Evolutionary conservation across 2,329 filamentous ascomycete species (phyloP).

Genomic region (Myriosclerotinia curreyana): DNA sequence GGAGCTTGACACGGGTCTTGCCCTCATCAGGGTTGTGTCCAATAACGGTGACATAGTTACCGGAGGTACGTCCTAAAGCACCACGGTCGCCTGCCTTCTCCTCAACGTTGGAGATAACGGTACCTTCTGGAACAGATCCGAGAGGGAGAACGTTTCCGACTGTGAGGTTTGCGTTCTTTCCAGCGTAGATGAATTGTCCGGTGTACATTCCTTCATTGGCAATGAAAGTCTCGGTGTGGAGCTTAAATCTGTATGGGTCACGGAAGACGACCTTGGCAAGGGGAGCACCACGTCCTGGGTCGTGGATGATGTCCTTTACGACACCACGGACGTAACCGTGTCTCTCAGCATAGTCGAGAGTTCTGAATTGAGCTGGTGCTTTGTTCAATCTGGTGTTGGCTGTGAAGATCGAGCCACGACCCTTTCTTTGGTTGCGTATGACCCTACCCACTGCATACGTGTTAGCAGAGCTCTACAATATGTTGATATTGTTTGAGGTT

Average conservation of each 20-base stretch:
- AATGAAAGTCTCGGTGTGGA: constrained; percentile 98
- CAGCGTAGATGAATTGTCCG: constrained; percentile 99
- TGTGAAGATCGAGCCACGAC: constrained; percentile 74
- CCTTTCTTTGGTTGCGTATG: constrained; percentile 75
- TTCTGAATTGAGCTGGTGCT: constrained; percentile 91
- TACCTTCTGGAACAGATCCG: constrained; percentile 95
- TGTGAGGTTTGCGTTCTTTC: constrained; percentile 96
- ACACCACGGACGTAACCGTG: constrained; percentile 98
- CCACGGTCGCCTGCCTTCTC: constrained; percentile 98
- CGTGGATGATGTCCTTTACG: constrained; percentile 93
- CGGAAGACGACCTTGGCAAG: constrained; percentile 97
- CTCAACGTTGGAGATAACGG: constrained; percentile 98
- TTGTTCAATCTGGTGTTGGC: constrained; percentile 89
- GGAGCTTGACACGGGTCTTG: constrained; percentile 99
- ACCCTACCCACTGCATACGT: constrained; percentile 46
- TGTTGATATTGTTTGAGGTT: too few relatives aligned
- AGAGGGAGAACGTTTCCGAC: constrained; percentile 98
- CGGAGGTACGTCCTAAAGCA: constrained; percentile 91
- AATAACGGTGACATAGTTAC: constrained; percentile 98
- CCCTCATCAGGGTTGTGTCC: constrained; percentile 98
- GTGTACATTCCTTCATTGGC: constrained; percentile 99
- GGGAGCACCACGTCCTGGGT: constrained; percentile 92
- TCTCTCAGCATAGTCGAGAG: constrained; percentile 92
- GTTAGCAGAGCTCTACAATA: constrained; percentile 15
- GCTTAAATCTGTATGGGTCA: constrained; percentile 97